phyloP scores from a whole-genome alignment of 257 asterid species.

The Solanum dulcamara region DNA sequence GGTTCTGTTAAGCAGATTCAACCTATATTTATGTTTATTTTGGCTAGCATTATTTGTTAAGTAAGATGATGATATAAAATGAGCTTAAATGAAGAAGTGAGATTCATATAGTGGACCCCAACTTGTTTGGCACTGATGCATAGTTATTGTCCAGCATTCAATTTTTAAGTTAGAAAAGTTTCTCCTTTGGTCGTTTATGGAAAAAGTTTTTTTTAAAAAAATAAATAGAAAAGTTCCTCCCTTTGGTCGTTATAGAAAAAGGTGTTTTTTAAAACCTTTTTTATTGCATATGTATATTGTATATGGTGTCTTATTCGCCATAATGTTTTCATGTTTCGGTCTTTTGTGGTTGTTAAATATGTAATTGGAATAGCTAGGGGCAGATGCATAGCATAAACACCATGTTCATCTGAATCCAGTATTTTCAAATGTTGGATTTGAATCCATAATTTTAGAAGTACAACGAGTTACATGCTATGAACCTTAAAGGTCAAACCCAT shows the following conservation, averaged over 20 bases:
- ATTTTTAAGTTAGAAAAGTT: neutral
- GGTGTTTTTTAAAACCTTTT: neutral
- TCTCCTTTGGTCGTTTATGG: neutral
- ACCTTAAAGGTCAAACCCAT: neutral
- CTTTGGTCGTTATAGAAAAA: neutral
- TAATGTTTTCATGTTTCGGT: neutral
- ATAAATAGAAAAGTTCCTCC: neutral
- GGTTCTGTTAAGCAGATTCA: neutral
- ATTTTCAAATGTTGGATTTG: neutral
- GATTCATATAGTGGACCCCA: neutral
- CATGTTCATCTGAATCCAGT: neutral
- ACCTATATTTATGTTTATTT: neutral
- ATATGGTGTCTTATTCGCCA: neutral
- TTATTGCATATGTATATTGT: neutral
- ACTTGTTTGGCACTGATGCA: neutral
- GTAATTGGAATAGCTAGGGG: neutral
- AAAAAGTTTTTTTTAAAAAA: too few relatives aligned
- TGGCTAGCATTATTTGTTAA: neutral
- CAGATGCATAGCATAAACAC: neutral
- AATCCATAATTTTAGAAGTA: neutral
- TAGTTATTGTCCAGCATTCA: neutral
- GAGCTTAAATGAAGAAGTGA: neutral
- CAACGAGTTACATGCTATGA: neutral
- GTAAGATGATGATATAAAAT: neutral
- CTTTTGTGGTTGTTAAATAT: neutral